Percentiles rank a stretch among this genome's conserved stretches.
phyloP scores from a whole-genome alignment of 1,284 basidiomycete species.

The Coniferiporia weirii region DNA sequence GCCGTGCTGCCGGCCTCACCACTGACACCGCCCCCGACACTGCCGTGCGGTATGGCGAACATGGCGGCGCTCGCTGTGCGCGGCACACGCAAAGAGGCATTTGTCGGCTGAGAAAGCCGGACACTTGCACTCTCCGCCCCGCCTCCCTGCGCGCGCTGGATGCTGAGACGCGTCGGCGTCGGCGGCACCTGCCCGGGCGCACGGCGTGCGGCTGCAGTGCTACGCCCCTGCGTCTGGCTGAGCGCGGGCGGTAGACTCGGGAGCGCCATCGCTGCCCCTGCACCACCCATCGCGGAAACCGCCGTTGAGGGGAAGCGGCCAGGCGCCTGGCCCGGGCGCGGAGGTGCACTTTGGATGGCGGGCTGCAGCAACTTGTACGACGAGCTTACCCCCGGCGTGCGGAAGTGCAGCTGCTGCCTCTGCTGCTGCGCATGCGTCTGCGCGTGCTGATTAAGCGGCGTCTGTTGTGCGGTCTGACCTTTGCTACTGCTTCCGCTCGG shows the following conservation, averaged over 20 bases:
- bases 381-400: not conserved
- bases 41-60: constrained; percentile 2
- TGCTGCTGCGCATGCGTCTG: not conserved
- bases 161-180: constrained; percentile 60
- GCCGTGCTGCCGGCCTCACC: not conserved
- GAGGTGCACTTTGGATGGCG: constrained; percentile 68
- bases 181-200: constrained; percentile 48
- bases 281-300: constrained; percentile 37
- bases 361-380: constrained; percentile 46
- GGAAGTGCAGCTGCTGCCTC: not conserved
- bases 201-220: constrained; percentile 35
- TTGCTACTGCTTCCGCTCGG: constrained; percentile 21
- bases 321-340: constrained; percentile 43
- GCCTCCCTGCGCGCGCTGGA: constrained; percentile 32
- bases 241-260: constrained; percentile 58
- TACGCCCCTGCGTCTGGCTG: constrained; percentile 27
- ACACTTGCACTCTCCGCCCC: constrained; percentile 11
- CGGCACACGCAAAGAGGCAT: constrained; percentile 10
- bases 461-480: constrained; percentile 41
- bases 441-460: not conserved
- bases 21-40: not conserved
- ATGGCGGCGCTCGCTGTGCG: constrained; percentile 13
- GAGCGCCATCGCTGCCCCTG: constrained; percentile 45
- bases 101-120: constrained; percentile 23
- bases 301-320: constrained; percentile 26